These are phyloP conservation scores for Asterochloris erici DNA, from an alignment of 139 green algal species.

Conservation along the genomic window DNA sequence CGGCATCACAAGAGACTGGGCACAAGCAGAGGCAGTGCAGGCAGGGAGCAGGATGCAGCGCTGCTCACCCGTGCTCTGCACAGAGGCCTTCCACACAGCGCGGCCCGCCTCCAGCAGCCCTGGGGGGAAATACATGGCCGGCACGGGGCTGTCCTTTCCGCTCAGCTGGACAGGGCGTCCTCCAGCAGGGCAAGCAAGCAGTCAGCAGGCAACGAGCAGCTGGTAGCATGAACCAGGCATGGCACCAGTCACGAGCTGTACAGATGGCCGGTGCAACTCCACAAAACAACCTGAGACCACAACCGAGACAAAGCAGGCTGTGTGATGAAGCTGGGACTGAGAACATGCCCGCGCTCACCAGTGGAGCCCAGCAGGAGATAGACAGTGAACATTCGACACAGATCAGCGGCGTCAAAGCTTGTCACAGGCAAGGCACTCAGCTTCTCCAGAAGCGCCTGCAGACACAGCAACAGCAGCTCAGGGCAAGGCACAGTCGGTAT, in stretches of 20 bases:
- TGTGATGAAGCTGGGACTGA: no score
- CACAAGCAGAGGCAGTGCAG: background rate
- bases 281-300: no score
- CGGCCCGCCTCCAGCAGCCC: conserved; percentile 28
- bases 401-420: conserved; percentile 31
- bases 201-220: no score
- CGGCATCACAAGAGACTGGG: no score
- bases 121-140: conserved; percentile 17
- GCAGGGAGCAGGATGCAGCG: background rate
- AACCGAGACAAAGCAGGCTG: no score
- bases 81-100: conserved; percentile 19
- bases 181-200: background rate
- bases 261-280: no score
- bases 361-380: conserved; percentile 28
- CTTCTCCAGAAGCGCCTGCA: conserved; percentile 20
- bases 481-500: no score
- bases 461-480: background rate
- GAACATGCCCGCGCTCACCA: background rate
- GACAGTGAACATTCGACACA: conserved; percentile 40
- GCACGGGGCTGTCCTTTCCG: background rate
- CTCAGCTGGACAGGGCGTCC: background rate
- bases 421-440: conserved; percentile 4
- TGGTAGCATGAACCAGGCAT: no score
- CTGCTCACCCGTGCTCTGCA: background rate
- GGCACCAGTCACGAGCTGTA: no score